Base-by-base conservation (phyloP, 2,329 filamentous ascomycete species). In the Leptographium radiaticola region DNA sequence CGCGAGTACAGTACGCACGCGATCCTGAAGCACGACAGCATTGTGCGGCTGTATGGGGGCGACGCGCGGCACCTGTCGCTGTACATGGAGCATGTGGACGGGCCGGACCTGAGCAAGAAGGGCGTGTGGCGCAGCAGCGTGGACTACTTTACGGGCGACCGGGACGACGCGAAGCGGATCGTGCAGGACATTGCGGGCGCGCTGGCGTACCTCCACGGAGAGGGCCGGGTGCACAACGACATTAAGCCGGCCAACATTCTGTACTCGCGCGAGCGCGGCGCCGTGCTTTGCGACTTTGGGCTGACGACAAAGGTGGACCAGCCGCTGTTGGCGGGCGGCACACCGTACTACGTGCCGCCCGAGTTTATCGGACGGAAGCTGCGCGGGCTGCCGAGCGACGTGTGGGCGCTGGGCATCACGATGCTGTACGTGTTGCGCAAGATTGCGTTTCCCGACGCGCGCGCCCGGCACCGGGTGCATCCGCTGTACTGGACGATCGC, bases 161-260 rank as follows among this genome's bases (percentile, higher is more conserved):
- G 71, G 8, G 63, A 65, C 6, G 77, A 81, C 55, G 76, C 75
- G 8, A 51, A 68, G 52, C 72, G 74, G 18, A 80, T 81, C 49
- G 61, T 81, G 34, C 70, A 68, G 33, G 77, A 81, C 61, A 78
- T 79, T 51, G 66, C 74, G 20, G 68, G 71, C 56, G 79, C 77
- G 2, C 66, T 82, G 45, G 68, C 73, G 62, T 81, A 81, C 62
- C 70, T 82, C 38, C 79, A 82, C 63, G 67, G 68, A 49, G 71
- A 73, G 53, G 69, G 70, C 53, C 67, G 76, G 25, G 74, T 80
- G 13, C 79, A 82, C 65, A 82, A 81, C 64, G 79, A 82, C 63
- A 79, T 81, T 65, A 81, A 81, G 63, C 79, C 79, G 1, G 75
- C 73, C 58, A 82, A 81, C 57, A 80, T 81, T 53, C 67, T 82